Conservation (phyloP, 768 basidiomycete species). For the Tylopilus intermedius region DNA sequence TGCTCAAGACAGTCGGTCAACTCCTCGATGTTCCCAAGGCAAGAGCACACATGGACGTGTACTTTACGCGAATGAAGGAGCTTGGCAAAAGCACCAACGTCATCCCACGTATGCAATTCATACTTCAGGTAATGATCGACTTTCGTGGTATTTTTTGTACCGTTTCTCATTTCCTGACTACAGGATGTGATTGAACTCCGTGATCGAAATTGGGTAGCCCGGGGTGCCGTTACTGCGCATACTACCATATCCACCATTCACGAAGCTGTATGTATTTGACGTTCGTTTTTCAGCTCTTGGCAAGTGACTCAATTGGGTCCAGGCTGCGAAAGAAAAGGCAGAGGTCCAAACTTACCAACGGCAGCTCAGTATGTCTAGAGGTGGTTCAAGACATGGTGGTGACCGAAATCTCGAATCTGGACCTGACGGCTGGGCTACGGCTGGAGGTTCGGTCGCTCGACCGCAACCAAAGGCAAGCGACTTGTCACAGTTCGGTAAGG, state of each 20-base stretch:
- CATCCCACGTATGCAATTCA: constrained; percentile 86
- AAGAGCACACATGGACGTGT: constrained; percentile 82
- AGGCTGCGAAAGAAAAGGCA: constrained; percentile 83
- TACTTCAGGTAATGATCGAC: constrained; percentile 72
- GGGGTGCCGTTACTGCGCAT: constrained; percentile 71
- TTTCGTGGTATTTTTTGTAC: too few species aligned
- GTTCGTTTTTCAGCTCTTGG: neutral
- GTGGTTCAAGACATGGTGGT: constrained; percentile 83
- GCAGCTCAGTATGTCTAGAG: constrained; percentile 77
- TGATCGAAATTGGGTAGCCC: constrained; percentile 14
- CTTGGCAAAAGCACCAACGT: constrained; percentile 71
- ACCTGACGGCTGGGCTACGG: constrained; percentile 87
- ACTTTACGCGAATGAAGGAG: constrained; percentile 88
- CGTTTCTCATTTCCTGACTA: too few species aligned
- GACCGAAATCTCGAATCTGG: constrained; percentile 60
- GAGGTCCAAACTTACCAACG: constrained; percentile 59
- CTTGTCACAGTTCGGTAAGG: constrained; percentile 84
- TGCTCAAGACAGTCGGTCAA: constrained; percentile 83
- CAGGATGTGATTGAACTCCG: too few species aligned
- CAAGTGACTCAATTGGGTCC: constrained; percentile 7
- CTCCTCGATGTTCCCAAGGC: constrained; percentile 79
- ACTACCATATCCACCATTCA: constrained; percentile 87
- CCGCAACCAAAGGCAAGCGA: constrained; percentile 78
- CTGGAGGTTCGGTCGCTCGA: constrained; percentile 46
- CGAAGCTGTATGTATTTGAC: constrained; percentile 57